Conservation (phyloP, 805 yeast species). For the Pichia insulana region DNA sequence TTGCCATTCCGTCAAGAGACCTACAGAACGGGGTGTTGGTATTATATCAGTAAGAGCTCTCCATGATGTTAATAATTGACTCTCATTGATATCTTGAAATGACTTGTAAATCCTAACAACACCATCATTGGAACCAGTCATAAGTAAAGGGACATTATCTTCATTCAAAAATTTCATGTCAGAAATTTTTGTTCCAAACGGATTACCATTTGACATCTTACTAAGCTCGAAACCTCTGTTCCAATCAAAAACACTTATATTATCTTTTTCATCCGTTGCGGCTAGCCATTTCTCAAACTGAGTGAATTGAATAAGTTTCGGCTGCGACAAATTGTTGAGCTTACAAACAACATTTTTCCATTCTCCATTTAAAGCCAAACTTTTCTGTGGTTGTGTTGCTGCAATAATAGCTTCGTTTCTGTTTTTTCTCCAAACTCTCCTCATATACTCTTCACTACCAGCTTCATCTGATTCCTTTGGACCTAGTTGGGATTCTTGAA, state of each 20-base stretch:
- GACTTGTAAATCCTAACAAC: conserved; percentile 79
- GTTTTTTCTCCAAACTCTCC: conserved; percentile 79
- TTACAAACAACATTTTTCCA: conserved; percentile 63
- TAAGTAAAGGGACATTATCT: conserved; percentile 77
- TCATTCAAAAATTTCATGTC: conserved; percentile 83
- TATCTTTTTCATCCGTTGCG: conserved; percentile 77
- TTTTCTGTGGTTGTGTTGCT: conserved; percentile 86
- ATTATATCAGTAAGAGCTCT: conserved; percentile 82
- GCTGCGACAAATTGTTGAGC: conserved; percentile 69
- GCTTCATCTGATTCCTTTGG: conserved; percentile 81
- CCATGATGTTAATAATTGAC: conserved; percentile 79
- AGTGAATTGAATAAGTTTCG: conserved; percentile 68
- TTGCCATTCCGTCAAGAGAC: conserved; percentile 91
- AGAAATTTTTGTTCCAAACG: conserved; percentile 81
- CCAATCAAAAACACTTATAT: conserved; percentile 87
- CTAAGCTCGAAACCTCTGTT: conserved; percentile 44
- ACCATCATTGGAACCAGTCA: conserved; percentile 92
- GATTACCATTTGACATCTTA: conserved; percentile 75
- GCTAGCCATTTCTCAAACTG: conserved; percentile 84
- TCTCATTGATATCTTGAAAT: conserved; percentile 47
- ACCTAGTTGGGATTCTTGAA: conserved; percentile 93
- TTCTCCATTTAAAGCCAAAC: conserved; percentile 69
- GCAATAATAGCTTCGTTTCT: conserved; percentile 81
- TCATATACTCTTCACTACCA: conserved; percentile 78
- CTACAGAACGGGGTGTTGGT: conserved; percentile 72